Base-by-base conservation (phyloP, 805 yeast species). In the Wickerhamiella lipophila region DNA sequence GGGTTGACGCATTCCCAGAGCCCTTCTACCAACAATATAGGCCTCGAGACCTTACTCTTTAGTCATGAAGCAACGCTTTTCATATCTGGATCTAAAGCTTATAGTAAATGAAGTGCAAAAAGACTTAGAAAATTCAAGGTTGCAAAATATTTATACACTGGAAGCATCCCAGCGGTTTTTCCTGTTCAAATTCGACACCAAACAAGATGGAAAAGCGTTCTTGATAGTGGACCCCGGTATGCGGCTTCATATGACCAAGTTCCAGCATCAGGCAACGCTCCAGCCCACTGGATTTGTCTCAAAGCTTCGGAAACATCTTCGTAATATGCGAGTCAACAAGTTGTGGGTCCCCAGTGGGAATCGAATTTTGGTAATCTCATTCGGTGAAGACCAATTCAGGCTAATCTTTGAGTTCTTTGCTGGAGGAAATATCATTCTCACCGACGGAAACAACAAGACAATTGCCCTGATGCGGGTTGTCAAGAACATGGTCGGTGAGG, bases 361-460 rank as follows among this genome's bases (percentile, higher is more conserved):
- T 60, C 73, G 97, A 63, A 77, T 85, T n/a, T 68, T 85, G 40
- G 94, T 87, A 0, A 64, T 89, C 41, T 78, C 84, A 52, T 89
- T 89, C 65, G 78, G 88, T 41, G 95, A 85, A 58, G 95, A 95
- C 1, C 78, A 67, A 59, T 65, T 60, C 55, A 81, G 83, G 56
- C 67, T 89, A 54, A 95, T 85, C 0, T 64, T 89, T 47, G 98
- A 89, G 64, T 89, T 89, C 59, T 89, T 88, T 68, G 83, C 96
- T 60, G 96, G 96, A 2, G 98, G 98, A 23, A 89, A 89, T 60
- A 76, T 89, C 49, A 68, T 89, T 16, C 69, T 89, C 18, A 69
- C 89, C 53, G 94, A 89, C 62, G 72, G 76, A 25, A 73, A 79
- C 18, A 64, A 70, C 52, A 78, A 75, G 56, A 86, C 88, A 46